Percentiles rank a stretch among this genome's conserved stretches.
phyloP scores from a whole-genome alignment of 345 rosid genomes.

The Salix dunnii region DNA sequence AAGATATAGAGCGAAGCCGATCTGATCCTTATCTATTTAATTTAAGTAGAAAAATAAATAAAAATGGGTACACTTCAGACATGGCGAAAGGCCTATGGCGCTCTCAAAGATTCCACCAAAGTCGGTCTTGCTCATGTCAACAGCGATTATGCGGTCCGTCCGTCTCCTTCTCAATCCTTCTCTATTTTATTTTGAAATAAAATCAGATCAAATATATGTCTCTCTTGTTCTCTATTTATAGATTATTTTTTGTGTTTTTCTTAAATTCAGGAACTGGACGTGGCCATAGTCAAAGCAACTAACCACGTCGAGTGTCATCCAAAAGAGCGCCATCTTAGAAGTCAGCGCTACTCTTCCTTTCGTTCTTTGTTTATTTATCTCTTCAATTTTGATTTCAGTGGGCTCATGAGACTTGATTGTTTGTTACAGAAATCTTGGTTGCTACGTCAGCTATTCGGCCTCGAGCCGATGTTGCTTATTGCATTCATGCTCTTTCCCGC shows the following conservation, averaged over 20 bases:
- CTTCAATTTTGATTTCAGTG: background rate
- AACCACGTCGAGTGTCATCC: constrained; percentile 98
- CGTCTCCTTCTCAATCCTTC: background rate
- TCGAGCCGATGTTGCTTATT: constrained; percentile 89
- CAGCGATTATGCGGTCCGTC: constrained; percentile 91
- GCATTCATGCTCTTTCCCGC: constrained; percentile 78
- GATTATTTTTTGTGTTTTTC: constrained; percentile 14
- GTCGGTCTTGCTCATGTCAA: constrained; percentile 99
- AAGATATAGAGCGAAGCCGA: constrained; percentile 5
- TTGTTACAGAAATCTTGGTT: constrained; percentile 55
- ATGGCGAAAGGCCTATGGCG: constrained; percentile 95
- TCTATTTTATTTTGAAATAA: background rate
- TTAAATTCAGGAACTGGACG: constrained; percentile 77
- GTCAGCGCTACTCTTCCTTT: constrained; percentile 35
- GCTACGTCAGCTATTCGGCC: constrained; percentile 78
- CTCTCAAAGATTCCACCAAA: constrained; percentile 94
- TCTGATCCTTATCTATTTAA: background rate
- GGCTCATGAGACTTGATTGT: background rate
- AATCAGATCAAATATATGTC: background rate
- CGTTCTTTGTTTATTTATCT: background rate
- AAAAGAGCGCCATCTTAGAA: constrained; percentile 87
- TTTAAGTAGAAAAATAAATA: background rate
- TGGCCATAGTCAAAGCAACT: constrained; percentile 93
- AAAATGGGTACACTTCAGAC: constrained; percentile 91
- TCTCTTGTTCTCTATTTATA: constrained; percentile 1